Evolutionary conservation across 768 basidiomycete genomes (phyloP).

Genomic region (Mycena olivaceomarginata): DNA sequence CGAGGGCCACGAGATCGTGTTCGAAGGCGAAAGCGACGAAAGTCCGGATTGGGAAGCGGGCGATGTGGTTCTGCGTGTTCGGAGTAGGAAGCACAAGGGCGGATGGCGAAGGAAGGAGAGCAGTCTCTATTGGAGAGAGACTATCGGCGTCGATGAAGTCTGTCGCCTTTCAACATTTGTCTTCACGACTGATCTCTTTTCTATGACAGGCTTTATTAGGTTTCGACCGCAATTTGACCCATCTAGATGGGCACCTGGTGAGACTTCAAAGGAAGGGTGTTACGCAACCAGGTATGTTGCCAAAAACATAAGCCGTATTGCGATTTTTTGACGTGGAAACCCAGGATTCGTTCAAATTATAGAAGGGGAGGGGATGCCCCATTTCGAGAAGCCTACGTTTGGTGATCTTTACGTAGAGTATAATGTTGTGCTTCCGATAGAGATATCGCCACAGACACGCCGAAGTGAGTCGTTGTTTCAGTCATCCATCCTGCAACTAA

Average conservation of each 20-base stretch:
- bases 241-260: slow-evolving; percentile 92
- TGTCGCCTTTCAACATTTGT: slow-evolving; percentile 43
- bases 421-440: slow-evolving; percentile 90
- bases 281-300: slow-evolving; percentile 89
- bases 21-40: slow-evolving; percentile 98
- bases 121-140: slow-evolving; percentile 94
- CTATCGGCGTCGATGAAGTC: slow-evolving; percentile 94
- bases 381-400: slow-evolving; percentile 73
- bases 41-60: slow-evolving; percentile 97
- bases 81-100: slow-evolving; percentile 85
- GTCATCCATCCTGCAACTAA: slow-evolving; percentile 16
- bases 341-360: slow-evolving; percentile 92
- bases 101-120: slow-evolving; percentile 93
- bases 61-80: slow-evolving; percentile 91
- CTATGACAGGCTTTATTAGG: slow-evolving; percentile 90
- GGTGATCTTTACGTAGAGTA: slow-evolving; percentile 97
- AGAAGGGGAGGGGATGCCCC: slow-evolving; percentile 93
- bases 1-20: slow-evolving; percentile 94
- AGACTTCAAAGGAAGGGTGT: slow-evolving; percentile 83
- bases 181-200: slow-evolving; percentile 22
- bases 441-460: slow-evolving; percentile 79
- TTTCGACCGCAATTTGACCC: slow-evolving; percentile 94
- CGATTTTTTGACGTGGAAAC: neutral
- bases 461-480: slow-evolving; percentile 76
- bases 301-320: neutral